These are phyloP conservation scores for Allodekkera sacchari DNA, from an alignment of 805 yeast species.

Conservation along the genomic window DNA sequence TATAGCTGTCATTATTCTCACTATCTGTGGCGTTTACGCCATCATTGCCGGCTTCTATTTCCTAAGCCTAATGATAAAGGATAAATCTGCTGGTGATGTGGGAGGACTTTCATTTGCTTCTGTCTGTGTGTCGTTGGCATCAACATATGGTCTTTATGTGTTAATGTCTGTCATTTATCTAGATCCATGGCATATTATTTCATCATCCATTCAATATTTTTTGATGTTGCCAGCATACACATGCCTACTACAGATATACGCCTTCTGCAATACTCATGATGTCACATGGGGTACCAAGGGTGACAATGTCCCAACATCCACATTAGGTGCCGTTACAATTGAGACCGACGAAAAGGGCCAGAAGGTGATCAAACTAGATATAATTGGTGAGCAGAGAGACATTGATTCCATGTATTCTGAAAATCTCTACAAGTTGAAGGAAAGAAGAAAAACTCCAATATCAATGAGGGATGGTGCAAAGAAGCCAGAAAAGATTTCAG, in stretches of 20 bases:
- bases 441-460: slow-evolving; percentile 54
- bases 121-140: slow-evolving; percentile 73
- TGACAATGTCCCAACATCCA: slow-evolving; percentile 64
- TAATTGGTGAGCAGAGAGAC: slow-evolving; percentile 60
- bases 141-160: slow-evolving; percentile 87
- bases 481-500: slow-evolving; percentile 30
- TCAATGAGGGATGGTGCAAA: slow-evolving; percentile 35
- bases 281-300: slow-evolving; percentile 99
- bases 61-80: slow-evolving; percentile 48
- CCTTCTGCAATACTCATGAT: slow-evolving; percentile 96
- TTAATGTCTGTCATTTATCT: slow-evolving; percentile 76
- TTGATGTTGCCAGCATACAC: slow-evolving; percentile 85
- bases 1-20: slow-evolving; percentile 60
- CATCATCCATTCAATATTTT: slow-evolving; percentile 84
- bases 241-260: slow-evolving; percentile 88
- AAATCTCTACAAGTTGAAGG: slow-evolving; percentile 62
- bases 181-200: slow-evolving; percentile 94
- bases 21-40: slow-evolving; percentile 76
- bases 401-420: slow-evolving; percentile 78
- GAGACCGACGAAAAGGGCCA: slow-evolving; percentile 75
- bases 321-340: slow-evolving; percentile 73
- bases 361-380: slow-evolving; percentile 75
- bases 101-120: slow-evolving; percentile 52
- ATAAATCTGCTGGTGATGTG: slow-evolving; percentile 27
- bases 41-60: slow-evolving; percentile 76